A percentile compares a stretch with the other conserved stretches of the same genome.
Conservation (phyloP, 768 basidiomycete genomes). For the Trametes cingulata region DNA sequence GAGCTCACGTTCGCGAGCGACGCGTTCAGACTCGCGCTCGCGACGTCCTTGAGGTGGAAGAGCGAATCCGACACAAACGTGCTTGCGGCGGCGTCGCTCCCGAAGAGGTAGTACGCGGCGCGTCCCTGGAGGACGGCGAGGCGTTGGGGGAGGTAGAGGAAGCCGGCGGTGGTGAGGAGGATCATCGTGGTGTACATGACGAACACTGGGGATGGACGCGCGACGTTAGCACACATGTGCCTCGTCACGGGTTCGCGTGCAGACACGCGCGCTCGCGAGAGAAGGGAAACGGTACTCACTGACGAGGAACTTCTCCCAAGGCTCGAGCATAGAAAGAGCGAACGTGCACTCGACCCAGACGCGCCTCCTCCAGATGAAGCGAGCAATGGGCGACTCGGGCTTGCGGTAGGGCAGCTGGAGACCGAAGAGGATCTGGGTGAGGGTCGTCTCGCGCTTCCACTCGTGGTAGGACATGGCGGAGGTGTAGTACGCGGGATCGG, state of each 20-base stretch:
- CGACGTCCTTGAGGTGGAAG: conserved; percentile 10
- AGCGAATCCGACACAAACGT: not conserved
- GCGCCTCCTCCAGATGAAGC: conserved; percentile 48
- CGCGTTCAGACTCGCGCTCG: conserved; percentile 4
- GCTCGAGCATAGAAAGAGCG: conserved; percentile 62
- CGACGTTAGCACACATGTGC: not conserved
- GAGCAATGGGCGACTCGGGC: conserved; percentile 21
- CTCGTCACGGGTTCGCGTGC: no score
- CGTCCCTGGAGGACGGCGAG: conserved; percentile 52
- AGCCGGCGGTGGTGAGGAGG: conserved; percentile 51
- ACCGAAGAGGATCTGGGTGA: conserved; percentile 25
- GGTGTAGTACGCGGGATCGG: conserved; percentile 18
- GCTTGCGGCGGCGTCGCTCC: conserved; percentile 39
- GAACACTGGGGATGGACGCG: conserved; percentile 37
- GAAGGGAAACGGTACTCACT: conserved; percentile 40
- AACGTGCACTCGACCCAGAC: conserved; percentile 61
- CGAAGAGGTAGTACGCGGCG: conserved; percentile 64
- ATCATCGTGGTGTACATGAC: conserved; percentile 41
- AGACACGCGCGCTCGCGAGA: no score
- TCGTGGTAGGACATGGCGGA: conserved; percentile 19
- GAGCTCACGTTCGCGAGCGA: conserved; percentile 7
- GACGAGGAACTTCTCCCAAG: conserved; percentile 66
- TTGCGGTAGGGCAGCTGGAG: conserved; percentile 28
- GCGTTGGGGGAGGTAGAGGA: conserved; percentile 61
- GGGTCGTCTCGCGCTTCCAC: conserved; percentile 29